Percentiles rank a stretch among this genome's conserved stretches.
Evolutionary conservation across 2,329 filamentous ascomycete genomes (phyloP).

Genomic region (Neopestalotiopsis sp.): DNA sequence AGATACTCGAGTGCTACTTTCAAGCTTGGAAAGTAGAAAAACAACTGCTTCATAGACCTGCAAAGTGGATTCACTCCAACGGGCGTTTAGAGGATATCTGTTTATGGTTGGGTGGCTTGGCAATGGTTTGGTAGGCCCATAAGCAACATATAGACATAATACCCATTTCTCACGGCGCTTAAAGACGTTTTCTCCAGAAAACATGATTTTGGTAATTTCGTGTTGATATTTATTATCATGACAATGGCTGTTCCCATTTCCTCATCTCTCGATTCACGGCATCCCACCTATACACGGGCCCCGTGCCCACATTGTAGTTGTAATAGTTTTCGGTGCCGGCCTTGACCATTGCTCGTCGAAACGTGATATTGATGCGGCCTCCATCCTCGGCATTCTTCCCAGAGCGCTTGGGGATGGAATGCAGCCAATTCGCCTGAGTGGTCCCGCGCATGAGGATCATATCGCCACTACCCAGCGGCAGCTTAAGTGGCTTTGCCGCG

Average conservation of each 20-base stretch:
- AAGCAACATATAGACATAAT: constrained; percentile 1
- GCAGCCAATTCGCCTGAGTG: constrained; percentile 79
- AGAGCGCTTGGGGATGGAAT: constrained; percentile 77
- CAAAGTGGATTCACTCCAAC: not conserved
- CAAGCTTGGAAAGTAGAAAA: constrained; percentile 70
- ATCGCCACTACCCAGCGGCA: constrained; percentile 68
- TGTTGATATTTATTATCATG: not conserved
- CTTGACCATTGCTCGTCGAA: constrained; percentile 71
- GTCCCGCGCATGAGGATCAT: constrained; percentile 79
- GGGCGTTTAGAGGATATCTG: not conserved
- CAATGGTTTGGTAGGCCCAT: not conserved
- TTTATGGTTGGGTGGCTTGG: not conserved
- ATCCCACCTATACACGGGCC: constrained; percentile 73
- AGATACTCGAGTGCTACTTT: constrained; percentile 89
- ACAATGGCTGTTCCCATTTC: constrained; percentile 34
- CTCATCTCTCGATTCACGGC: constrained; percentile 54
- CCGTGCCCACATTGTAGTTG: constrained; percentile 78
- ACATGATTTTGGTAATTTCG: not conserved
- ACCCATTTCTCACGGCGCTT: not conserved
- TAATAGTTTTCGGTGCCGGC: constrained; percentile 84
- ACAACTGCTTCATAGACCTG: not conserved
- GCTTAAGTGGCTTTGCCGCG: constrained; percentile 47
- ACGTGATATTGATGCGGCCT: constrained; percentile 78
- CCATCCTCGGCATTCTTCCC: constrained; percentile 67
- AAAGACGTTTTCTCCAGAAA: no score